A percentile compares a stretch with the other conserved stretches of the same genome.
phyloP scores from a whole-genome alignment of 164 flowering plant species.

The grape (Vitis vinifera) region ASM3070453v1 NC_081809.1:591001-591500 shows the following conservation, averaged over 20 bases:
- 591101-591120: not conserved
- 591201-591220: no score
- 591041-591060: constrained; percentile 42
- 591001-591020: constrained; percentile 57
- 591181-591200: not conserved
- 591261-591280: not conserved
- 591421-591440: not conserved
- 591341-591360: not conserved
- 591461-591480: no score
- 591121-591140: not conserved
- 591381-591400: constrained; percentile 1
- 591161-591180: not conserved
- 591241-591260: not conserved
- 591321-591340: not conserved
- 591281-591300: not conserved
- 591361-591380: not conserved
- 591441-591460: not conserved
- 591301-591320: not conserved
- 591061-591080: constrained; percentile 50
- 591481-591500: no score
- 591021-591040: constrained; percentile 53
- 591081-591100: not conserved
- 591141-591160: not conserved
- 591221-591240: not conserved
- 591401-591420: not conserved